Conservation (phyloP, 2,329 filamentous ascomycete genomes). For the Pseudogymnoascus sp. region DNA sequence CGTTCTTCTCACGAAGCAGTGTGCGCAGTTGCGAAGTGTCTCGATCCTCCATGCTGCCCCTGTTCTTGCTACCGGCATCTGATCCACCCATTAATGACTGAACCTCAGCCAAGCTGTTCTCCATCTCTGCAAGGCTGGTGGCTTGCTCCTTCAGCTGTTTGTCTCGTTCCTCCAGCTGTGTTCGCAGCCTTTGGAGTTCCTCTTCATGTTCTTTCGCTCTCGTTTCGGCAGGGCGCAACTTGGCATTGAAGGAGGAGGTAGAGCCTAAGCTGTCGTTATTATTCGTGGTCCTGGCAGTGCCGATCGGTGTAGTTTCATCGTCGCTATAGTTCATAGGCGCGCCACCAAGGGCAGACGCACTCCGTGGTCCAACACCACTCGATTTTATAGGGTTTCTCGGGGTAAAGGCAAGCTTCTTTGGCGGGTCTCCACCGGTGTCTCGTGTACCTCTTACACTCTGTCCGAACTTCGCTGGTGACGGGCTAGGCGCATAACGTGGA, state of each 20-base stretch:
- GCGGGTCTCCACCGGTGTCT: slow-evolving; percentile 49
- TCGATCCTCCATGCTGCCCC: slow-evolving; percentile 53
- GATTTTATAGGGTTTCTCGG: slow-evolving; percentile 41
- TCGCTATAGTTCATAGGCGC: slow-evolving; percentile 45
- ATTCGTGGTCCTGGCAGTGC: slow-evolving; percentile 42
- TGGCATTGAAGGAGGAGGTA: slow-evolving; percentile 46
- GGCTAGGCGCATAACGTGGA: slow-evolving; percentile 54
- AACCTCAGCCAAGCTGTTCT: slow-evolving; percentile 75
- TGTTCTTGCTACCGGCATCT: slow-evolving; percentile 42
- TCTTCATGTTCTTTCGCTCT: slow-evolving; percentile 47
- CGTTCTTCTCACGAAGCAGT: slow-evolving; percentile 89
- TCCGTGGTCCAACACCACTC: slow-evolving; percentile 46
- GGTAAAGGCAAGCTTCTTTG: slow-evolving; percentile 40
- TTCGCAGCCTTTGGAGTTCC: slow-evolving; percentile 64
- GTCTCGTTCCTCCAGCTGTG: slow-evolving; percentile 75
- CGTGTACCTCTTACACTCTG: slow-evolving; percentile 53
- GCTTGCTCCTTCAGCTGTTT: slow-evolving; percentile 84
- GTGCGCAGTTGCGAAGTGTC: slow-evolving; percentile 71
- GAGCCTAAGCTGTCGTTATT: slow-evolving; percentile 49
- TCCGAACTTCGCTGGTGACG: slow-evolving; percentile 53
- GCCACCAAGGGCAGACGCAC: slow-evolving; percentile 51
- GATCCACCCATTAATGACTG: slow-evolving; percentile 58
- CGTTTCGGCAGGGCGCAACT: slow-evolving; percentile 38
- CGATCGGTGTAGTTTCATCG: slow-evolving; percentile 44
- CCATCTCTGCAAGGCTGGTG: slow-evolving; percentile 77